These are phyloP conservation scores for Hymenoscyphus fructigenus DNA, from an alignment of 2,329 filamentous ascomycete genomes.

Conservation along the genomic window DNA sequence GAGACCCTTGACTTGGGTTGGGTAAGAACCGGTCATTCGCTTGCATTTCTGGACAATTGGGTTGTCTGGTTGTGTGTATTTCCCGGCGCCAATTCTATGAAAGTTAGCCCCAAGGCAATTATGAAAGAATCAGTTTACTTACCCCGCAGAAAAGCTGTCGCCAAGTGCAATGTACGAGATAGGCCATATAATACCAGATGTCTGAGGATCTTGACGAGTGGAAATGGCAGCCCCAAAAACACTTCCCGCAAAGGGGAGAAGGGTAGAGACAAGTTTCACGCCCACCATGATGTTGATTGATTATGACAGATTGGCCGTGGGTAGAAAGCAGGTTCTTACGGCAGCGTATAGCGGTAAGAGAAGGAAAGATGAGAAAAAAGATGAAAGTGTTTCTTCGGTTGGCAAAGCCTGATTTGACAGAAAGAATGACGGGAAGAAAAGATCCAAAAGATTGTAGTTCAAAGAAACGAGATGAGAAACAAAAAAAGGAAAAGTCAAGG, in stretches of 20 bases:
- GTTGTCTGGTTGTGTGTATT: not conserved
- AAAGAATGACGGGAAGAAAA: no score
- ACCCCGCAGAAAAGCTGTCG: slow-evolving; percentile 5
- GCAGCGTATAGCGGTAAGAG: no score
- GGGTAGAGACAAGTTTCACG: not conserved
- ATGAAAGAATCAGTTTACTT: no score
- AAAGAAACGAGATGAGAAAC: not conserved
- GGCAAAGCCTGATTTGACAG: no score
- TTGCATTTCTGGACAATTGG: not conserved
- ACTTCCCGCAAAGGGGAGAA: not conserved
- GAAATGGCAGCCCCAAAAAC: not conserved
- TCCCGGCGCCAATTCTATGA: slow-evolving; percentile 1
- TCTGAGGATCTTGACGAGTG: not conserved
- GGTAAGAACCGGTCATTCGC: slow-evolving; percentile 3
- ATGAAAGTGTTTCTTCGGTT: no score
- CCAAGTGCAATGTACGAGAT: slow-evolving; percentile 7
- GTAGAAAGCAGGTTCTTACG: no score
- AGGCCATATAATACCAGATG: slow-evolving; percentile 6
- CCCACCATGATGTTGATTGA: not conserved
- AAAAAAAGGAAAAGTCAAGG: not conserved
- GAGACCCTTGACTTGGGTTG: not conserved
- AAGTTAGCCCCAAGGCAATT: not conserved
- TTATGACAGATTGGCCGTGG: no score
- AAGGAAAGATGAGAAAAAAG: no score
- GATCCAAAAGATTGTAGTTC: not conserved